Conservation (phyloP, 805 yeast species). For the Cyberlindnera sargentensis region DNA sequence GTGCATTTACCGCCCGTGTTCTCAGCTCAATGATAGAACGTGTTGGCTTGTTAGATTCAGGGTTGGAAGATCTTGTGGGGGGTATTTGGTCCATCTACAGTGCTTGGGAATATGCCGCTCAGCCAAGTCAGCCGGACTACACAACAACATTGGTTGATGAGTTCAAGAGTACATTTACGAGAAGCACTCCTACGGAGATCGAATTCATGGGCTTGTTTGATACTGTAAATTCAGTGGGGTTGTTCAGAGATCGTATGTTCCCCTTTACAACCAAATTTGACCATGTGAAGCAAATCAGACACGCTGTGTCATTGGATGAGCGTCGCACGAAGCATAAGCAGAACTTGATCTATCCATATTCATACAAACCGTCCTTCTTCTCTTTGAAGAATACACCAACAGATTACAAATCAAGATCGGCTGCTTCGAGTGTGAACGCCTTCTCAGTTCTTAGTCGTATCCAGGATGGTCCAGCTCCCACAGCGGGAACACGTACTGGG, state of each 20-base stretch:
- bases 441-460: neutral
- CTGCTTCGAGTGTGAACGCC: neutral
- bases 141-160: slow-evolving; percentile 42
- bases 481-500: neutral
- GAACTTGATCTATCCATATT: slow-evolving; percentile 40
- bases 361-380: slow-evolving; percentile 29
- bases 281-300: slow-evolving; percentile 53
- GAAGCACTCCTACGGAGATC: slow-evolving; percentile 34
- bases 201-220: slow-evolving; percentile 66
- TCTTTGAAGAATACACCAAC: slow-evolving; percentile 13
- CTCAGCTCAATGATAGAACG: slow-evolving; percentile 58
- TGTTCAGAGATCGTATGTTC: slow-evolving; percentile 48
- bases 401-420: neutral
- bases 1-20: slow-evolving; percentile 60
- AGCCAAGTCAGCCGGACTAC: slow-evolving; percentile 39
- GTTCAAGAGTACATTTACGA: slow-evolving; percentile 47
- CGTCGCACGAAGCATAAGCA: slow-evolving; percentile 58
- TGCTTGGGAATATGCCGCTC: slow-evolving; percentile 54
- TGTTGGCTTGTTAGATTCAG: slow-evolving; percentile 51
- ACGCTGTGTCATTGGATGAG: slow-evolving; percentile 63
- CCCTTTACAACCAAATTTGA: slow-evolving; percentile 48
- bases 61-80: slow-evolving; percentile 47
- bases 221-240: slow-evolving; percentile 60
- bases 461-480: neutral
- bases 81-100: slow-evolving; percentile 60